Evolutionary conservation across 495 filamentous ascomycete genomes (phyloP).

Genomic region (Lophiostoma macrostomum): DNA sequence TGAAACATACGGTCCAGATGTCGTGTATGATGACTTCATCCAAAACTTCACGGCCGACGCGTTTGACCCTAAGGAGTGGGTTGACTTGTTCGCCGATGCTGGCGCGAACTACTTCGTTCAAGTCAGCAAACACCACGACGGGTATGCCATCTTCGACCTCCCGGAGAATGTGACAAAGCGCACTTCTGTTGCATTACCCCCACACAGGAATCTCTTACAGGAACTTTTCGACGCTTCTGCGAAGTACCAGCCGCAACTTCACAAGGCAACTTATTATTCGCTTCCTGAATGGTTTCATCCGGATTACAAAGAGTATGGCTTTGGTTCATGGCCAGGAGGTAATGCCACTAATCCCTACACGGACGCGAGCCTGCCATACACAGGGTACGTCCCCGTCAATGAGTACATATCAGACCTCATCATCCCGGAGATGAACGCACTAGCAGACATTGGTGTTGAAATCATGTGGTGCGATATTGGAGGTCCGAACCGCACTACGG

Average conservation of each 20-base stretch:
- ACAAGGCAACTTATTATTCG: constrained; percentile 50
- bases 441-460: constrained; percentile 50
- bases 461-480: constrained; percentile 61
- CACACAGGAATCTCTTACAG: constrained; percentile 46
- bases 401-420: constrained; percentile 53
- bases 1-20: constrained; percentile 48
- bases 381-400: constrained; percentile 44
- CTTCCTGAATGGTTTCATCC: constrained; percentile 50
- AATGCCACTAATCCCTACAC: constrained; percentile 53
- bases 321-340: constrained; percentile 42
- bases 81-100: constrained; percentile 54
- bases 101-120: constrained; percentile 58
- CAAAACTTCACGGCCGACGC: constrained; percentile 49
- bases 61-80: constrained; percentile 54
- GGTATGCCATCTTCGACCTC: constrained; percentile 55
- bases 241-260: constrained; percentile 49
- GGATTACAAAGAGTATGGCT: constrained; percentile 49
- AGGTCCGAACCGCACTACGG: constrained; percentile 46
- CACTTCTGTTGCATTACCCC: constrained; percentile 46
- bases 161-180: constrained; percentile 44
- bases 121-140: constrained; percentile 53
- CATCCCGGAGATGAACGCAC: constrained; percentile 51
- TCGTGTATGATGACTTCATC: constrained; percentile 57
- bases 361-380: constrained; percentile 48
- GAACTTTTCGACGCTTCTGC: constrained; percentile 50